These are phyloP conservation scores for Ceratocystis albifundus DNA, from an alignment of 2,329 filamentous ascomycete genomes.

Conservation along the genomic window DNA sequence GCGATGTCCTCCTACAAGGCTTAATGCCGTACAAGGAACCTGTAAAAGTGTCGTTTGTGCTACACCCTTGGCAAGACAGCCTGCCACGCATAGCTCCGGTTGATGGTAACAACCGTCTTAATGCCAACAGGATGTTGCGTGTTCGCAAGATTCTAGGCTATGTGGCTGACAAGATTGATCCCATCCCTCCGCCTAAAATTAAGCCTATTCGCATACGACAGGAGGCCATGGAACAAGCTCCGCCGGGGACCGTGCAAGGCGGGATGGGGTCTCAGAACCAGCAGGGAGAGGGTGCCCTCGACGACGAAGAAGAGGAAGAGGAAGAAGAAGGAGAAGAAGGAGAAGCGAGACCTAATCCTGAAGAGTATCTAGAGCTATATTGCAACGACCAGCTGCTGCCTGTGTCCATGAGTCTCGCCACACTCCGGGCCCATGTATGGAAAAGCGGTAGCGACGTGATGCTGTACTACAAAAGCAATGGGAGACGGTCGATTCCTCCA, in stretches of 20 bases:
- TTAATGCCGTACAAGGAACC: constrained; percentile 77
- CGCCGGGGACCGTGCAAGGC: background rate
- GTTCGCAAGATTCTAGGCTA: constrained; percentile 92
- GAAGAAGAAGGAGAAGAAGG: constrained; percentile 45
- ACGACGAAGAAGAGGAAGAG: constrained; percentile 30
- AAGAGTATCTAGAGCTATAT: constrained; percentile 90
- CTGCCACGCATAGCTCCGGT: constrained; percentile 62
- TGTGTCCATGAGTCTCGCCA: constrained; percentile 83
- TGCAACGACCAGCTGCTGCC: constrained; percentile 78
- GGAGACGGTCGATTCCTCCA: constrained; percentile 53
- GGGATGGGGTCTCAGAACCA: background rate
- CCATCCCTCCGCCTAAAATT: constrained; percentile 33
- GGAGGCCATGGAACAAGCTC: background rate
- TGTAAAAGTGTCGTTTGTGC: constrained; percentile 86
- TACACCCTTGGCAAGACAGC: constrained; percentile 66
- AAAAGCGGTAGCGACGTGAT: constrained; percentile 88
- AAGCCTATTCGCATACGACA: background rate
- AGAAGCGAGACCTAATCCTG: constrained; percentile 51
- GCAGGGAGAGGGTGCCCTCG: background rate
- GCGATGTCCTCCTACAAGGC: constrained; percentile 76
- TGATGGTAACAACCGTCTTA: constrained; percentile 80
- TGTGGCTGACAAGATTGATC: constrained; percentile 81
- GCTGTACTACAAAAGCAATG: constrained; percentile 83
- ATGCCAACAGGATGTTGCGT: constrained; percentile 91
- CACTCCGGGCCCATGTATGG: constrained; percentile 85